Evolutionary conservation across 2,329 filamentous ascomycete species (phyloP), one percentile per base, ranked within the genome.

Genomic region (Calcarisporium arbuscula): DNA sequence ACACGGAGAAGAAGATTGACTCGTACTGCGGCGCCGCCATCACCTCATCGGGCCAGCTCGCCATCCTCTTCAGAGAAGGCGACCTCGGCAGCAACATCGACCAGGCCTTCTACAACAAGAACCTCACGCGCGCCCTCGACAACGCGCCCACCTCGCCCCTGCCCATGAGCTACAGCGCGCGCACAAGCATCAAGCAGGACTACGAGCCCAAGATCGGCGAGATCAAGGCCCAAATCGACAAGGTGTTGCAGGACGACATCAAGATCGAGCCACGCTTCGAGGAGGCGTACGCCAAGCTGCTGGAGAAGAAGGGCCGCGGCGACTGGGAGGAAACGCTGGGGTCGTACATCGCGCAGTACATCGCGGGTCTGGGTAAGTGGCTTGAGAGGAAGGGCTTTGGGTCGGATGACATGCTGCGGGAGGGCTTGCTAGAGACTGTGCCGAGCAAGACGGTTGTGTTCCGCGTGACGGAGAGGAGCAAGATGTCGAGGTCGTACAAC

Each of bases 251-350:
- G 30, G 56, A 62, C 38, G 56, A 67, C n/a, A 50, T 74, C 21
- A 55, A 59, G 28, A 58, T 75, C 12, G 61, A 57, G 30, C 64
- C 68, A 28, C 65, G 65, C 47, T 74, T 72, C 31, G 67, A 68
- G 33, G 54, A 54, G 5, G 53, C 53, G 12, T 70, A 60, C 28
- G 60, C 53, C 19, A 60, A 52, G 47, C 57, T 74, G 18, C 54
- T 52, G 33, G 56, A 48, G 3, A 52, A 48, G 30, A 30, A 36
- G 6, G 40, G 43, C 10, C 27, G 29, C 3, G 31, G 57, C 5
- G 60, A 67, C 41, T 76, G 65, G 64, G 53, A 72, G 48, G 35
- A 41, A 11, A 54, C 56, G 37, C 42, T 77, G 9, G 70, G 70
- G 17, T 39, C 31, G 15, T 60, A 61, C 28, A 53, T 60, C 6